phyloP scores from a whole-genome alignment of 176 grass and related monocot genomes.

The Tillandsia fasciculata region DNA sequence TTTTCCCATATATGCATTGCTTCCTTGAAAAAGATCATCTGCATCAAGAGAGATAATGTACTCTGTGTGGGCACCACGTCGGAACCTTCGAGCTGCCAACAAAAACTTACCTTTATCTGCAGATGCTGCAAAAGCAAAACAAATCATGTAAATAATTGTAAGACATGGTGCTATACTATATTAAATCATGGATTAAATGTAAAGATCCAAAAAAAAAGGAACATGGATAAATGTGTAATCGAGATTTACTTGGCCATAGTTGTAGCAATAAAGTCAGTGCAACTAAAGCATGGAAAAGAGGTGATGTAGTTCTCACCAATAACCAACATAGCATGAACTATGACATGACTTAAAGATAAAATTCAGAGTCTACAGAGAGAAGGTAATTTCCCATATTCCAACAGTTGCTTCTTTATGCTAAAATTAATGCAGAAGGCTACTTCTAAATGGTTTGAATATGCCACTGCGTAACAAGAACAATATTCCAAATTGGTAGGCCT shows the following conservation, averaged over 20 bases:
- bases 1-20: slow-evolving; percentile 82
- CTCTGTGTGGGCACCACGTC: slow-evolving; percentile 58
- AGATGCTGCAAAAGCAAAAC: slow-evolving; percentile 35
- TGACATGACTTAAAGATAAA: neutral
- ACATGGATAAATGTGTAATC: neutral
- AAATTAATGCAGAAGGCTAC: too few relatives aligned
- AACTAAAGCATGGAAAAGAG: neutral
- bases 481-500: too few relatives aligned
- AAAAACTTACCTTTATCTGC: slow-evolving; percentile 87
- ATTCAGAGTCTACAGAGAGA: neutral
- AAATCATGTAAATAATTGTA: slow-evolving; percentile 12
- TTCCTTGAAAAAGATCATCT: slow-evolving; percentile 68
- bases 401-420: too few relatives aligned
- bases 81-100: slow-evolving; percentile 73
- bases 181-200: neutral
- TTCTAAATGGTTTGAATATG: too few relatives aligned
- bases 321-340: neutral
- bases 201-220: neutral
- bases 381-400: neutral
- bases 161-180: neutral
- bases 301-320: neutral
- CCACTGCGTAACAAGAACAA: too few relatives aligned
- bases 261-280: neutral
- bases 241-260: neutral
- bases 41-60: slow-evolving; percentile 89